Base-by-base conservation (phyloP, 495 filamentous ascomycete species). In the Thozetella sp. region DNA sequence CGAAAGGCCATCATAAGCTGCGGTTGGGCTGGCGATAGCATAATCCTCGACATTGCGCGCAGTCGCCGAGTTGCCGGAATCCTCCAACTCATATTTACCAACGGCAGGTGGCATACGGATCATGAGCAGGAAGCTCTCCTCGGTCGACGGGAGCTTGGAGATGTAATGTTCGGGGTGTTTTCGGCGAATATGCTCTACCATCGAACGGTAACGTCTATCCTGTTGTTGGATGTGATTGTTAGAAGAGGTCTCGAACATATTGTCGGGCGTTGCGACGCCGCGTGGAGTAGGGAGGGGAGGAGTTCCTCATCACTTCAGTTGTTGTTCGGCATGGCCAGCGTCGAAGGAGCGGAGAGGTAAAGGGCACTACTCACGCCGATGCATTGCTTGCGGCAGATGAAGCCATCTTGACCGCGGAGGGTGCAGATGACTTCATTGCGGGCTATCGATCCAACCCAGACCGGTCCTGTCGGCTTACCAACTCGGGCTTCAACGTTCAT, bases 161-260 rank as follows among this genome's bases (percentile, higher is more conserved):
- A 99, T 97, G 76, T 97, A 99, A 76, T 97, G 88, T 68, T 96
- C 94, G 55, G 95, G 96, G 76, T 99, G 95, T 70, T 95, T 96
- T 73, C 95, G 88, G 65, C 95, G 92, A 65, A 99, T 98, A 69
- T 99, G 95, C 84, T 99, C 95, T 80, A 97, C 96, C 91, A 99
- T 99, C 54, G 94, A 97, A 70, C 95, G 93, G 82, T 93, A 99
- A 67, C 93, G 89, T 76, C 97, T 97, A 79, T 97, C 93, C 93
- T 97, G 76, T 70, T 30, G 37, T 22, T 12, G 1, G 24, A 13
- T 17, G 22, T 20, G 9, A 27, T 57, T 55, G 43, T 61, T 30
- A 64, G 58, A 22, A 51, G 60, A 25, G 52, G n/a, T n/a, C n/a
- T n/a, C n/a, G n/a, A n/a, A n/a, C n/a, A n/a, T n/a, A n/a, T n/a